Evolutionary conservation across 495 filamentous ascomycete genomes (phyloP).

Genomic region (Hypoxylon intermedium): DNA sequence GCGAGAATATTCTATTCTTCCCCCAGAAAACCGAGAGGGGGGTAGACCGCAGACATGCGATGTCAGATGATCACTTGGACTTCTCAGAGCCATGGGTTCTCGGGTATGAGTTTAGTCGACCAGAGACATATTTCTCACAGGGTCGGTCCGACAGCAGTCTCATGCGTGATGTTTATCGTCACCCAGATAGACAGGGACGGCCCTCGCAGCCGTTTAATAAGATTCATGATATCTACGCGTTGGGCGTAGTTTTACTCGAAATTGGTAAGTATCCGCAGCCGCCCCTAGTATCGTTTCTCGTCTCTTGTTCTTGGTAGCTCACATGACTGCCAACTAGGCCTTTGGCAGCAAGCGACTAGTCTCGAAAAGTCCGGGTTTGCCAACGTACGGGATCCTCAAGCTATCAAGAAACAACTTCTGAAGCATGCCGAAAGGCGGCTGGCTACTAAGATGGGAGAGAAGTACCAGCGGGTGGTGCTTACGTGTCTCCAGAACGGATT

Average conservation of each 20-base stretch:
- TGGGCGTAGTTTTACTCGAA: slow-evolving; percentile 43
- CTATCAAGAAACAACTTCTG: slow-evolving; percentile 38
- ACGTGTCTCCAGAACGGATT: slow-evolving; percentile 43
- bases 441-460: slow-evolving; percentile 39
- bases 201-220: slow-evolving; percentile 39
- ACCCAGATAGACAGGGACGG: slow-evolving; percentile 41
- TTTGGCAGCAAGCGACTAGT: slow-evolving; percentile 36
- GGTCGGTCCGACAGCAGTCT: slow-evolving; percentile 30
- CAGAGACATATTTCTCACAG: slow-evolving; percentile 34
- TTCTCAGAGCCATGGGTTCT: slow-evolving; percentile 40
- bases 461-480: slow-evolving; percentile 41
- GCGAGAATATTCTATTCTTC: slow-evolving; percentile 47
- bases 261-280: slow-evolving; percentile 31
- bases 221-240: slow-evolving; percentile 47
- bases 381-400: slow-evolving; percentile 37
- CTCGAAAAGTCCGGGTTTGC: slow-evolving; percentile 40
- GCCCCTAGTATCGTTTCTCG: background rate
- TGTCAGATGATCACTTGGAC: slow-evolving; percentile 2
- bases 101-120: slow-evolving; percentile 45
- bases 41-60: background rate
- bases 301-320: background rate
- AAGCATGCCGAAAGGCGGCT: slow-evolving; percentile 40
- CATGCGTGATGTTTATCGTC: slow-evolving; percentile 41
- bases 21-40: slow-evolving; percentile 14
- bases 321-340: slow-evolving; percentile 9